Base-by-base conservation (phyloP, 2,329 filamentous ascomycete species). In the Fusarium penzigii region DNA sequence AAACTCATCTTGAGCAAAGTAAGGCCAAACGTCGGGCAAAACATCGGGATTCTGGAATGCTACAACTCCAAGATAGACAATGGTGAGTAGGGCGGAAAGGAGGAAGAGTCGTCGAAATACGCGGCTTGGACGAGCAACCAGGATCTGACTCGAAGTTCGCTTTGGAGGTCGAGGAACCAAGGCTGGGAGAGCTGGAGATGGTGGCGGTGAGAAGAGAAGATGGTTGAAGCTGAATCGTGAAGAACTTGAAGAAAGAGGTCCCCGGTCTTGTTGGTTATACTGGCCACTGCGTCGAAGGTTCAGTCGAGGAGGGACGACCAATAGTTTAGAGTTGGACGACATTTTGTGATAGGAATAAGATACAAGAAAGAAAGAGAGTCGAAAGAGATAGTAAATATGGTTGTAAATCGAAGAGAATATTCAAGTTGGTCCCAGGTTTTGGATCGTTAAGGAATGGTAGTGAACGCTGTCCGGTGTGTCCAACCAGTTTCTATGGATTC, bases 151-250 rank as follows among this genome's bases (percentile, higher is more conserved):
- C 17, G 78, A 76, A 44, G 84, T 81, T 70, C 87, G 85, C 65
- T 85, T 81, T 12, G 55, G 57, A 65, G 84, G 83, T 55, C 85
- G 80, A 13, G 85, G 85, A 36, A 88, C 75, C 48, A 89, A 78
- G 13, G 83, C 85, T 12, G 87, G 89, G 45, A 92, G 80, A 57
- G 83, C 83, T 2, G 87, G 88, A 2, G 86, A 93, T 5, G 87
- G 86, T 25, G 87, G 89, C 2, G 79, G 79, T 25, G 83, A 85
- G 69, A 84, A 86, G 61, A 86, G 74, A 39, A 89, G 78, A 57
- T 89, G 83, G 63, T 86, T 86, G 71, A 88, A 85, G 69, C 74
- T 83, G 70, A 86, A 86, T 43, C 82, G 75, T 16, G 84, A 84
- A 34, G 79, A 86, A 25, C 78, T 86, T 45, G 82, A 82, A 20